Evolutionary conservation across 768 basidiomycete genomes (phyloP).

Genomic region (Ramaria rubella): DNA sequence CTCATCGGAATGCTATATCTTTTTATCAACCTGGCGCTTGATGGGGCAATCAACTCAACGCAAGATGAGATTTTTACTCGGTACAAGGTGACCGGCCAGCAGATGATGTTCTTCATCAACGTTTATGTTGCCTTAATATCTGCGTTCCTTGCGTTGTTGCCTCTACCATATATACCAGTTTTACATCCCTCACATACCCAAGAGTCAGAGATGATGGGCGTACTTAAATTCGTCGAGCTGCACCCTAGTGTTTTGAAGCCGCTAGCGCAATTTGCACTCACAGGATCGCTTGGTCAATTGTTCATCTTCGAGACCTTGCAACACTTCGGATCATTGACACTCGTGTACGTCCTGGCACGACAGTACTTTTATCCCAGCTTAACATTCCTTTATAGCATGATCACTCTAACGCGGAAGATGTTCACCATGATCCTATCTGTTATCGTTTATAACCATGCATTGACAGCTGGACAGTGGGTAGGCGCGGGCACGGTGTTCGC

Average conservation of each 20-base stretch:
- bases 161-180: slow-evolving; percentile 76
- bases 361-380: neutral
- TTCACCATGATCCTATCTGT: slow-evolving; percentile 98
- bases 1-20: slow-evolving; percentile 71
- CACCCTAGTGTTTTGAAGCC: slow-evolving; percentile 75
- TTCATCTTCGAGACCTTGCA: slow-evolving; percentile 97
- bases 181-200: slow-evolving; percentile 61
- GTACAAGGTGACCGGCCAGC: slow-evolving; percentile 76
- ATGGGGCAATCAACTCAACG: slow-evolving; percentile 91
- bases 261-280: slow-evolving; percentile 76
- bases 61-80: slow-evolving; percentile 93
- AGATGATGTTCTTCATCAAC: slow-evolving; percentile 99
- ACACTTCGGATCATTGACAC: slow-evolving; percentile 82
- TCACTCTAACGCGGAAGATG: slow-evolving; percentile 93
- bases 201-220: slow-evolving; percentile 56
- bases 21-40: slow-evolving; percentile 80
- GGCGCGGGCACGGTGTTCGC: slow-evolving; percentile 91
- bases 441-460: slow-evolving; percentile 79
- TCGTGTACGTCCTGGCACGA: slow-evolving; percentile 54
- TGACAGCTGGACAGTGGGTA: slow-evolving; percentile 83
- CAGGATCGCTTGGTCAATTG: slow-evolving; percentile 90
- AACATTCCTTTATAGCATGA: slow-evolving; percentile 49
- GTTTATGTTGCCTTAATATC: slow-evolving; percentile 74
- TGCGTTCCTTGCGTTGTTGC: slow-evolving; percentile 60
- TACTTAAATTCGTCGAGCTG: slow-evolving; percentile 62